Evolutionary conservation across 805 yeast species (phyloP).

Genomic region (Metschnikowia reukaufii): DNA sequence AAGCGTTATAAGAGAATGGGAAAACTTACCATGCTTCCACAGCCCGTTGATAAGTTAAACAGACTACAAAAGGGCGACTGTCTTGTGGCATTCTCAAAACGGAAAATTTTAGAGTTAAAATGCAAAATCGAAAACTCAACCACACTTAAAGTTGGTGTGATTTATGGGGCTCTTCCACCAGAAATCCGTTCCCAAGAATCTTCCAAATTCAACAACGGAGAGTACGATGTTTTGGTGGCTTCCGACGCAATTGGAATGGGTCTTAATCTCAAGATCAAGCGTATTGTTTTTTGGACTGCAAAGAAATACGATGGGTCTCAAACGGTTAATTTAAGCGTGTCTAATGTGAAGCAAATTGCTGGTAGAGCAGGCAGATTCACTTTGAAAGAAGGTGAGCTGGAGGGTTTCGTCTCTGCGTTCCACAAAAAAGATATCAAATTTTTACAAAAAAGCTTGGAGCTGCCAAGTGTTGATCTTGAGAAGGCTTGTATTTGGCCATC

Average conservation of each 20-base stretch:
- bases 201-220: conserved; percentile 70
- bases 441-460: conserved; percentile 48
- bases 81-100: conserved; percentile 81
- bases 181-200: conserved; percentile 91
- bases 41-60: conserved; percentile 31
- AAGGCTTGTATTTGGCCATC: conserved; percentile 83
- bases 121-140: conserved; percentile 66
- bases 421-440: conserved; percentile 41
- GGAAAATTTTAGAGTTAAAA: conserved; percentile 66
- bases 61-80: conserved; percentile 76
- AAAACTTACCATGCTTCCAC: conserved; percentile 53
- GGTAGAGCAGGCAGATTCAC: conserved; percentile 92
- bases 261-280: conserved; percentile 74
- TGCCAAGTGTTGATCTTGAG: conserved; percentile 51
- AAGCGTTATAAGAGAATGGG: conserved; percentile 76
- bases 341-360: conserved; percentile 86
- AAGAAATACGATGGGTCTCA: conserved; percentile 69
- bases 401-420: conserved; percentile 56
- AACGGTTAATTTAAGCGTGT: conserved; percentile 49
- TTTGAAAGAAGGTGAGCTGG: conserved; percentile 33
- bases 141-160: conserved; percentile 72
- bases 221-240: conserved; percentile 82
- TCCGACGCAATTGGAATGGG: conserved; percentile 99
- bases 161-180: conserved; percentile 95
- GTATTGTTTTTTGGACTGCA: conserved; percentile 72